phyloP scores from a whole-genome alignment of 75 land plant species.

The Cupressus sempervirens region DNA sequence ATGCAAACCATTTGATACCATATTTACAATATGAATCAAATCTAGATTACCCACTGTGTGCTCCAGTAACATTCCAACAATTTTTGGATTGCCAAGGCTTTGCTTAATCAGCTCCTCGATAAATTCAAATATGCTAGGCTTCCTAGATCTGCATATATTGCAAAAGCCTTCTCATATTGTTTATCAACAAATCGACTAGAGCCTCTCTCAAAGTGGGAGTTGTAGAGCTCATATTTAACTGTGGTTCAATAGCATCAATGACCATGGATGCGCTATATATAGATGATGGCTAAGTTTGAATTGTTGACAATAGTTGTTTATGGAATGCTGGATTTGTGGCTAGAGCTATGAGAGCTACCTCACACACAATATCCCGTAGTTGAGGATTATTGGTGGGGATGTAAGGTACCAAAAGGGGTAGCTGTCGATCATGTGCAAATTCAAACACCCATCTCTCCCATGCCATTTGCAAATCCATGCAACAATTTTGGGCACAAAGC shows the following conservation, averaged over 20 bases:
- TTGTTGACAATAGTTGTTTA: slow-evolving; percentile 70
- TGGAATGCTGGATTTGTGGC: slow-evolving; percentile 78
- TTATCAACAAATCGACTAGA: slow-evolving; percentile 70
- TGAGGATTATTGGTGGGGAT: too few species aligned
- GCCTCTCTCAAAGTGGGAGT: slow-evolving; percentile 86
- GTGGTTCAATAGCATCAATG: too few species aligned
- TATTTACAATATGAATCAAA: too few species aligned
- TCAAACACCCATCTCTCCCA: slow-evolving; percentile 99
- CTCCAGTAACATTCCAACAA: too few species aligned
- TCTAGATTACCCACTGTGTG: too few species aligned
- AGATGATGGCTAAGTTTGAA: slow-evolving; percentile 74
- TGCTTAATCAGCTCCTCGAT: slow-evolving; percentile 81
- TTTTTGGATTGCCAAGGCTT: too few species aligned
- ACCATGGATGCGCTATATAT: slow-evolving; percentile 73
- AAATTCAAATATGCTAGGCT: slow-evolving; percentile 80
- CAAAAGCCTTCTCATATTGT: slow-evolving; percentile 76
- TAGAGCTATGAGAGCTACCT: slow-evolving; percentile 96
- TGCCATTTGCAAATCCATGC: slow-evolving; percentile 85
- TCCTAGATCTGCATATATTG: slow-evolving; percentile 97
- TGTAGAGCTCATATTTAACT: slow-evolving; percentile 64
- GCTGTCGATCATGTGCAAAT: slow-evolving; percentile 86
- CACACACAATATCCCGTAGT: slow-evolving; percentile 94
- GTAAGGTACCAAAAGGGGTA: too few species aligned
- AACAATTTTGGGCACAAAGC: slow-evolving; percentile 88
- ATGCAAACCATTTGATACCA: too few species aligned